A percentile compares a stretch with the other conserved stretches of the same genome.
These are phyloP conservation scores for Monosporascus sp. DNA, from an alignment of 2,329 filamentous ascomycete species.

Conservation along the genomic window DNA sequence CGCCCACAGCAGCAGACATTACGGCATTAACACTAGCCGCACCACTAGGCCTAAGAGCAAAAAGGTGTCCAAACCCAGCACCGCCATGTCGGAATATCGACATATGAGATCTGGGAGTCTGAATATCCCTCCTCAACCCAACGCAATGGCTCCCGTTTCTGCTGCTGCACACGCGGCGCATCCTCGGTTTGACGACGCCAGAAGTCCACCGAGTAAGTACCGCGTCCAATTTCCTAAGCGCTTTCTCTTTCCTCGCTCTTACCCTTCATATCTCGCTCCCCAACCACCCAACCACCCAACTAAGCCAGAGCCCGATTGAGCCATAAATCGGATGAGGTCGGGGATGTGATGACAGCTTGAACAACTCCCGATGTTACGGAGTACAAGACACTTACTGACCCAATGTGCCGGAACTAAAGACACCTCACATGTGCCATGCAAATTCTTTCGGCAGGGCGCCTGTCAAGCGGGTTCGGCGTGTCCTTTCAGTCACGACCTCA, in stretches of 20 bases:
- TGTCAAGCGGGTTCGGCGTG: slow-evolving; percentile 95
- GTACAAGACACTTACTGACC: not conserved
- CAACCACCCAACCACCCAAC: no score
- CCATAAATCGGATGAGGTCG: no score
- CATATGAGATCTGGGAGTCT: slow-evolving; percentile 54
- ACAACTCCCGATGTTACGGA: no score
- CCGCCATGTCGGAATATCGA: slow-evolving; percentile 45
- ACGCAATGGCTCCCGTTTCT: slow-evolving; percentile 29
- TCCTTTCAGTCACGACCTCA: slow-evolving; percentile 91
- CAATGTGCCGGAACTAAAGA: slow-evolving; percentile 46
- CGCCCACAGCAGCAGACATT: not conserved
- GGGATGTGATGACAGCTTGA: no score
- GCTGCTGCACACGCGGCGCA: slow-evolving; percentile 27
- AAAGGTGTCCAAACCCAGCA: not conserved
- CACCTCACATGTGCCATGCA: slow-evolving; percentile 96
- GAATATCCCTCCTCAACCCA: slow-evolving; percentile 39
- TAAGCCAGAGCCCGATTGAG: no score
- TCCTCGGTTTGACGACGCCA: slow-evolving; percentile 50
- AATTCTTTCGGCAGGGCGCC: slow-evolving; percentile 95
- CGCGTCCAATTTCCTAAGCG: not conserved
- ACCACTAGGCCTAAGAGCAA: not conserved
- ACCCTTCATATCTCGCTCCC: not conserved
- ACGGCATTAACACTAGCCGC: not conserved
- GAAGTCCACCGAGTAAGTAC: slow-evolving; percentile 57
- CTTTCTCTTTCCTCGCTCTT: slow-evolving; percentile 3